Percentiles rank a stretch among this genome's conserved stretches.
These are phyloP conservation scores for Zostera marina DNA, from an alignment of 116 monocot species.

Conservation along the genomic window DNA sequence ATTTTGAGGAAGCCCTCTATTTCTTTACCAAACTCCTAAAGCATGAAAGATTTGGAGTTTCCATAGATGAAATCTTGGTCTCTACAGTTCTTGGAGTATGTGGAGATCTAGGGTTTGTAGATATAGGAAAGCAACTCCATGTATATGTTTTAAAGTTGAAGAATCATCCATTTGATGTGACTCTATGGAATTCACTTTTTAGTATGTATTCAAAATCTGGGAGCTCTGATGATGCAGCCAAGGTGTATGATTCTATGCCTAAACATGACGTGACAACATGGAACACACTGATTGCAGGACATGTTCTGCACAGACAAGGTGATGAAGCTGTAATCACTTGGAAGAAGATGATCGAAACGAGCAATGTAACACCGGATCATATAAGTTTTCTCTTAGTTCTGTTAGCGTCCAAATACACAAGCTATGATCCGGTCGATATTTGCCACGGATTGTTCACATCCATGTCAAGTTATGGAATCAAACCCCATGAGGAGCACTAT, in stretches of 20 bases:
- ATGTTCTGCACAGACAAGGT: constrained; percentile 56
- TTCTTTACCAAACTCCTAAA: constrained; percentile 20
- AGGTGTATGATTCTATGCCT: constrained; percentile 43
- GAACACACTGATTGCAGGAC: constrained; percentile 58
- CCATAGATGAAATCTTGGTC: constrained; percentile 46
- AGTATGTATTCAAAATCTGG: constrained; percentile 84
- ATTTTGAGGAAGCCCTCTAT: constrained; percentile 32
- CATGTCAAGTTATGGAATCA: constrained; percentile 31
- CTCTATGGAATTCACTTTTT: constrained; percentile 43
- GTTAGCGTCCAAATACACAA: constrained; percentile 59
- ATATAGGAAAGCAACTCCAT: constrained; percentile 67
- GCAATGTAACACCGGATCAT: constrained; percentile 34
- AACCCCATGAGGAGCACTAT: constrained; percentile 54
- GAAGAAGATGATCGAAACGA: constrained; percentile 31
- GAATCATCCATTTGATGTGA: constrained; percentile 11
- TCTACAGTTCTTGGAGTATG: constrained; percentile 46
- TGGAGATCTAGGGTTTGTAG: constrained; percentile 42
- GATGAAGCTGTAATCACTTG: constrained; percentile 44
- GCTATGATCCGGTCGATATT: constrained; percentile 21
- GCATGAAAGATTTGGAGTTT: constrained; percentile 9
- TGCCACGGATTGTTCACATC: constrained; percentile 45
- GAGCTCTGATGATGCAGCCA: constrained; percentile 30
- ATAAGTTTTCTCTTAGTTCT: constrained; percentile 42
- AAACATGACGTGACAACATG: constrained; percentile 42
- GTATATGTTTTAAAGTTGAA: constrained; percentile 27